phyloP scores from a whole-genome alignment of 2,329 filamentous ascomycete species.

The Pseudogymnoascus sp. region DNA sequence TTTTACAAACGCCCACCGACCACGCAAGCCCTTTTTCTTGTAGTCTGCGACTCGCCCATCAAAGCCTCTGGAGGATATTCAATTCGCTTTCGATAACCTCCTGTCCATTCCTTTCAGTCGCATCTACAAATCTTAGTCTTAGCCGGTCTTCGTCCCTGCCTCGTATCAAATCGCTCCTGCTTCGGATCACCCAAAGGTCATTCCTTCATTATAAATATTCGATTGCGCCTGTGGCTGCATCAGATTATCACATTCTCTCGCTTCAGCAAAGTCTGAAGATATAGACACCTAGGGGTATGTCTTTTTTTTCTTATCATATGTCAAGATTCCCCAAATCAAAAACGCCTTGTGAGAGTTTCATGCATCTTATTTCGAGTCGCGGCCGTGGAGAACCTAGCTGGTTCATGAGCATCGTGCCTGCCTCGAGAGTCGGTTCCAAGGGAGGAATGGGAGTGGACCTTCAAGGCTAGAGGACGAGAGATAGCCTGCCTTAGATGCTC shows the following conservation, averaged over 20 bases:
- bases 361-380: background rate
- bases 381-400: background rate
- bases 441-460: background rate
- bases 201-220: slow-evolving; percentile 1
- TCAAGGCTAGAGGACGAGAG: background rate
- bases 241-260: slow-evolving; percentile 4
- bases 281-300: background rate
- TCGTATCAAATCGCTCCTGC: background rate
- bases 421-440: background rate
- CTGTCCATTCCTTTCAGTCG: slow-evolving; percentile 8
- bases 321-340: background rate
- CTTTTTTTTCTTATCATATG: background rate
- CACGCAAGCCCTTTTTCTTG: slow-evolving; percentile 8
- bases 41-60: slow-evolving; percentile 4
- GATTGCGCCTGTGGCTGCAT: slow-evolving; percentile 4
- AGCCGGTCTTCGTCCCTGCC: background rate
- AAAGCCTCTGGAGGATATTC: slow-evolving; percentile 8
- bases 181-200: background rate
- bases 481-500: background rate
- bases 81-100: slow-evolving; percentile 2
- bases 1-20: slow-evolving; percentile 5
- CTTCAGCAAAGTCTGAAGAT: background rate
- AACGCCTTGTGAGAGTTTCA: background rate
- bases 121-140: slow-evolving; percentile 3
- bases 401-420: background rate